Conservation (phyloP, 331 rosid species). For the Malus hybrid region DNA sequence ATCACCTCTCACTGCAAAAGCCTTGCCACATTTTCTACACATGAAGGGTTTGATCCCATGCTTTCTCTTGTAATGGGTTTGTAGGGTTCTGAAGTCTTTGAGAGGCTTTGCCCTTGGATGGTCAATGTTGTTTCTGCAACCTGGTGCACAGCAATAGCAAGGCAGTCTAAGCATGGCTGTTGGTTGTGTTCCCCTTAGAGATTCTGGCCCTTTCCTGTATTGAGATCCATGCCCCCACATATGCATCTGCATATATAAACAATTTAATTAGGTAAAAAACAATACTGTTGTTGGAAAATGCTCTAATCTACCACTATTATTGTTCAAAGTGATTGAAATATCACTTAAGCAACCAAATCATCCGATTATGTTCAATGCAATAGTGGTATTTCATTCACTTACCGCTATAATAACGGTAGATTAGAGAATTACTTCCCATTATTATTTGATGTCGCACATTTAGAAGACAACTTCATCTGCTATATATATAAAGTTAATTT, state of each 20-base stretch:
- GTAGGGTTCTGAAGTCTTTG: slow-evolving; percentile 88
- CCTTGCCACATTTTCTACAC: slow-evolving; percentile 84
- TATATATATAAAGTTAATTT: neutral
- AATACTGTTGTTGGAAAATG: neutral
- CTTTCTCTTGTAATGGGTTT: slow-evolving; percentile 90
- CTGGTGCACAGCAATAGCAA: slow-evolving; percentile 77
- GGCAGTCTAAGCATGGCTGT: slow-evolving; percentile 93
- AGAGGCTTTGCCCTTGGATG: slow-evolving; percentile 85
- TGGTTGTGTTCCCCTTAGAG: slow-evolving; percentile 87
- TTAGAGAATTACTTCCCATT: neutral
- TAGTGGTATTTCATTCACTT: neutral
- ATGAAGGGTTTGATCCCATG: slow-evolving; percentile 86
- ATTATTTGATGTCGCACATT: neutral
- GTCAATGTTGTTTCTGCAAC: slow-evolving; percentile 90
- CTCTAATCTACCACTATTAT: neutral
- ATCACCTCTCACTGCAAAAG: slow-evolving; percentile 92
- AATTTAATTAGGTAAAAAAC: neutral
- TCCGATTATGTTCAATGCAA: neutral
- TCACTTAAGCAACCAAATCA: neutral
- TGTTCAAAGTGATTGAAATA: neutral
- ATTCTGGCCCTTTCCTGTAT: slow-evolving; percentile 89
- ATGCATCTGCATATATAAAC: slow-evolving; percentile 49
- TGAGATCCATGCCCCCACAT: slow-evolving; percentile 99
- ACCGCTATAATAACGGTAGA: neutral
- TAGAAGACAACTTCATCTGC: neutral